phyloP scores from a whole-genome alignment of 768 basidiomycete species.

The Tylopilus rubrobrunneus region DNA sequence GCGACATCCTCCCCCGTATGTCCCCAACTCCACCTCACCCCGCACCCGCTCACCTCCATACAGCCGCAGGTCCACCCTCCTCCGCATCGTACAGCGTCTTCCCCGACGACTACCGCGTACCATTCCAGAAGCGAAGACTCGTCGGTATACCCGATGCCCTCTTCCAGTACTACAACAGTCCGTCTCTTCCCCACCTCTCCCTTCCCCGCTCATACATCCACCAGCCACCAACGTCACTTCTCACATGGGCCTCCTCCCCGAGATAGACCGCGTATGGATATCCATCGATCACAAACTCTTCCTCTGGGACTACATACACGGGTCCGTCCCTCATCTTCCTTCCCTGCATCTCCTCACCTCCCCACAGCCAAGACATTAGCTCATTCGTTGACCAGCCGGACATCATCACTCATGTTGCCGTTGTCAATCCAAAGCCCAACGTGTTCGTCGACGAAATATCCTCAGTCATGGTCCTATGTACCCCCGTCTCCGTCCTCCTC shows the following conservation, averaged over 20 bases:
- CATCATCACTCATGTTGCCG: slow-evolving; percentile 82
- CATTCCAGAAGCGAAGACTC: slow-evolving; percentile 75
- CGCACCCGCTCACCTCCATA: slow-evolving; percentile 7
- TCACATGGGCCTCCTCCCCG: slow-evolving; percentile 88
- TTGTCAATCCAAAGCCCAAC: slow-evolving; percentile 79
- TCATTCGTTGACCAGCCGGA: slow-evolving; percentile 92
- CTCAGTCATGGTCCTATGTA: slow-evolving; percentile 85
- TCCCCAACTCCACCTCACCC: too few relatives aligned
- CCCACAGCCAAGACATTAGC: slow-evolving; percentile 74
- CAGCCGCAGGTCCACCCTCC: slow-evolving; percentile 61
- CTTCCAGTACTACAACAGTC: slow-evolving; percentile 77
- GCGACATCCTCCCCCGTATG: slow-evolving; percentile 62
- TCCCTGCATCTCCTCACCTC: slow-evolving; percentile 1
- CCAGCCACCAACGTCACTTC: slow-evolving; percentile 66
- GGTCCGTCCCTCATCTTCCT: slow-evolving; percentile 48
- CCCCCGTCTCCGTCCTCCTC: slow-evolving; percentile 76
- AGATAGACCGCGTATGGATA: slow-evolving; percentile 94
- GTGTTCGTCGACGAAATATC: slow-evolving; percentile 94
- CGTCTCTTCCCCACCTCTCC: slow-evolving; percentile 20
- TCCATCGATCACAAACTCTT: slow-evolving; percentile 92
- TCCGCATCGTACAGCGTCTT: slow-evolving; percentile 78
- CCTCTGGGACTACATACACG: slow-evolving; percentile 94
- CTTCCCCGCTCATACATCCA: slow-evolving; percentile 13
- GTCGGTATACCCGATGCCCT: slow-evolving; percentile 74
- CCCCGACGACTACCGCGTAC: slow-evolving; percentile 73